These are phyloP conservation scores for Fusarium piperis DNA, from an alignment of 2,329 filamentous ascomycete species.

Conservation along the genomic window DNA sequence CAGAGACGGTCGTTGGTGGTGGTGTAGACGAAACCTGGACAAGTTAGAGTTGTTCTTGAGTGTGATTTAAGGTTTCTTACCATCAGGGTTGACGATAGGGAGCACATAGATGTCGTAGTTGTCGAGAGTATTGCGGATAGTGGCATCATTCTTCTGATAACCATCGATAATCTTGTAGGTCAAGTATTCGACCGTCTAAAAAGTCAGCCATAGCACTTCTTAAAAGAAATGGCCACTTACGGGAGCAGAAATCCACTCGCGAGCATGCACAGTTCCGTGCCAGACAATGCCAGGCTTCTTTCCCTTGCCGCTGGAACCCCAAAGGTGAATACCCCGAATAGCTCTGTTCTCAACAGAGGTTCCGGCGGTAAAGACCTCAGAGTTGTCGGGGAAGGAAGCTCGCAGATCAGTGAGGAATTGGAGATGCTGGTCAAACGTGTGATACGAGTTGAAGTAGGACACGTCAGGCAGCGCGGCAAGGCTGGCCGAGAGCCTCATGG, in stretches of 20 bases:
- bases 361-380: constrained; percentile 61
- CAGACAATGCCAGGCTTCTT: constrained; percentile 63
- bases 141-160: constrained; percentile 24
- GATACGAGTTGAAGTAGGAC: constrained; percentile 64
- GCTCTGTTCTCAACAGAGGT: constrained; percentile 56
- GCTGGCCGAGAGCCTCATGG: background rate
- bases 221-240: constrained; percentile 33
- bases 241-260: constrained; percentile 69
- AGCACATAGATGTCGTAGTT: constrained; percentile 74
- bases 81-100: constrained; percentile 70
- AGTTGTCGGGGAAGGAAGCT: constrained; percentile 53
- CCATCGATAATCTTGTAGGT: constrained; percentile 34
- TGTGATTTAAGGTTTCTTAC: constrained; percentile 41
- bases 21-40: constrained; percentile 59
- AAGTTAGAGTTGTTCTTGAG: fast-evolving
- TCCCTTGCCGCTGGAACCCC: constrained; percentile 55
- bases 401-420: constrained; percentile 58
- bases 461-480: constrained; percentile 11
- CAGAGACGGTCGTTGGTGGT: constrained; percentile 63
- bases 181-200: constrained; percentile 36
- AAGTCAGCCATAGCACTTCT: background rate
- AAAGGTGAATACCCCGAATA: constrained; percentile 71
- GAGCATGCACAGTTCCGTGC: constrained; percentile 67
- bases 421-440: constrained; percentile 61
- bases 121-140: constrained; percentile 54